Percentiles rank a stretch among this genome's conserved stretches.
These are phyloP conservation scores for Exsudoporus frostii DNA, from an alignment of 768 basidiomycete genomes.

Conservation along the genomic window DNA sequence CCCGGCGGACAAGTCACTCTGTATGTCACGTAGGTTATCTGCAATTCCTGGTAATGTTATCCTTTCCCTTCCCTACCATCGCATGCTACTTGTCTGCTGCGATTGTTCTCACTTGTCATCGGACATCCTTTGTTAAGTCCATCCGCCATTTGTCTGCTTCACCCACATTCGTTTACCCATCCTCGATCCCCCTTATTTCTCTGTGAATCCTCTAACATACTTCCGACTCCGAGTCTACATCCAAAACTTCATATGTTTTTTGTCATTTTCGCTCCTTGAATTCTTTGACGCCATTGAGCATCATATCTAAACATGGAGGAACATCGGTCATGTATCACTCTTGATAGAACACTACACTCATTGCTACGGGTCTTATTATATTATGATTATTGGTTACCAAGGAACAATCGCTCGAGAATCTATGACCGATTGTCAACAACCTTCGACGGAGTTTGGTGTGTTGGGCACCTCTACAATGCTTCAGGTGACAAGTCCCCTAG, in stretches of 20 bases:
- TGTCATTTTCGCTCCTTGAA: conserved; percentile 12
- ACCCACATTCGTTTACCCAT: conserved; percentile 24
- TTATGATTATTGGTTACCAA: conserved; percentile 23
- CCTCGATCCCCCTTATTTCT: conserved; percentile 2
- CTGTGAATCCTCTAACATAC: conserved; percentile 20
- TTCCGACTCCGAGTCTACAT: conserved; percentile 1
- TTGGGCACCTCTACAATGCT: conserved; percentile 44
- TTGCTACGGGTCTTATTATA: conserved; percentile 31
- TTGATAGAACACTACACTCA: conserved; percentile 36
- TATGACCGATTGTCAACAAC: neutral
- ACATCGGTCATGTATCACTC: conserved; percentile 34
- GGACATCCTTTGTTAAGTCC: conserved; percentile 10
- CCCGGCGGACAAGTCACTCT: conserved; percentile 80
- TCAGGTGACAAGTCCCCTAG: conserved; percentile 71
- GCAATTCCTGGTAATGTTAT: neutral
- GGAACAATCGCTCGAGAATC: neutral
- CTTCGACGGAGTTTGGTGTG: neutral
- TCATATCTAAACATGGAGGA: conserved; percentile 34
- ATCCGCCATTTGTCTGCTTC: conserved; percentile 11
- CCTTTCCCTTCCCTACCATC: neutral
- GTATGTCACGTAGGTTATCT: conserved; percentile 60
- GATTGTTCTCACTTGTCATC: conserved; percentile 10
- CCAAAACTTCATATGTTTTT: conserved; percentile 4
- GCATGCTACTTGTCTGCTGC: conserved; percentile 3
- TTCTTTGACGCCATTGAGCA: conserved; percentile 19